phyloP scores from a whole-genome alignment of 2,329 filamentous ascomycete species.

The Fusarium oligoseptatum region DNA sequence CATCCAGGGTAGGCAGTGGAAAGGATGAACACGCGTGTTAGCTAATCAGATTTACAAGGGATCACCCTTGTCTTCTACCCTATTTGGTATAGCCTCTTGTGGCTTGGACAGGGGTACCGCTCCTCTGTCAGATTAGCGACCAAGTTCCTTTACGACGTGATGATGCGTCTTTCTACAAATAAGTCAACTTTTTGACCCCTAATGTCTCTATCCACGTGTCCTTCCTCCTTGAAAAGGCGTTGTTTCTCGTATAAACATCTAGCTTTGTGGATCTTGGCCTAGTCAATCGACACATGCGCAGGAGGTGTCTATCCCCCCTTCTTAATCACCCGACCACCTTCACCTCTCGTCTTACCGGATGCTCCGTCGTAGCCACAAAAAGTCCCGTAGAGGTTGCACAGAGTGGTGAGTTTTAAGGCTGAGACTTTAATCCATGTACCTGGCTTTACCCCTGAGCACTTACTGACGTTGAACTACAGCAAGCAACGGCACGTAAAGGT shows the following conservation, averaged over 20 bases:
- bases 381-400: constrained; percentile 32
- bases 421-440: background rate
- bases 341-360: constrained; percentile 3
- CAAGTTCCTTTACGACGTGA: background rate
- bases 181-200: background rate
- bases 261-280: background rate
- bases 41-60: background rate
- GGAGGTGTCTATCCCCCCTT: background rate
- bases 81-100: fast-evolving
- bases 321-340: background rate
- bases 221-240: no score
- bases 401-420: constrained; percentile 22
- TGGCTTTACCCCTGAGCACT: background rate
- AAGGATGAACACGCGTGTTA: constrained; percentile 33
- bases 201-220: background rate
- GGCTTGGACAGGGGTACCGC: background rate
- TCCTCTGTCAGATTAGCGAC: background rate
- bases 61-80: background rate
- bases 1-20: background rate
- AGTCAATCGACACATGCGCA: no score
- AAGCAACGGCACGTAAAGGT: constrained; percentile 39
- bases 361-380: constrained; percentile 39
- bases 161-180: background rate
- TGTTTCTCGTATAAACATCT: background rate
- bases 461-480: background rate